Percentiles rank a stretch among this genome's conserved stretches.
These are phyloP conservation scores for Brassica incana DNA, from an alignment of 345 rosid species.

Conservation along the genomic window DNA sequence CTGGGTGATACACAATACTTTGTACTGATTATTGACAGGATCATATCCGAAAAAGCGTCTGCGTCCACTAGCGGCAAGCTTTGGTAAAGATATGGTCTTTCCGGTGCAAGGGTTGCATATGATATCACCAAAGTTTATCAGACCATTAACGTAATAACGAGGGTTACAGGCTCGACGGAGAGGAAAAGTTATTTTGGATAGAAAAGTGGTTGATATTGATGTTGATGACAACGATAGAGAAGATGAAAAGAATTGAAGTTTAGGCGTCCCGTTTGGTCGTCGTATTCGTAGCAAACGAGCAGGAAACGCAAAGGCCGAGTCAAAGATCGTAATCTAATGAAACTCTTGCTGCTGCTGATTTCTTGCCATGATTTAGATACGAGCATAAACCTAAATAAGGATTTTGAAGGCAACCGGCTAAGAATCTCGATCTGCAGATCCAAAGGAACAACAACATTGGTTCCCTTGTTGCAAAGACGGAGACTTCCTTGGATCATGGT, in stretches of 20 bases:
- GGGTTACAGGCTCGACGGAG: neutral
- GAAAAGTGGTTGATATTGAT: neutral
- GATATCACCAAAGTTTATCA: neutral
- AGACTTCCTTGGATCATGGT: neutral
- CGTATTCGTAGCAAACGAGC: neutral
- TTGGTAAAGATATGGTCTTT: neutral
- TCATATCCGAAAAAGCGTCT: constrained; percentile 8
- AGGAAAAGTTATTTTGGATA: neutral
- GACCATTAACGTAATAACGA: neutral
- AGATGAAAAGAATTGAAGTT: neutral
- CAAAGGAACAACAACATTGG: neutral
- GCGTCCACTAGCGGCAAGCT: neutral
- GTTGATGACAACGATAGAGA: neutral
- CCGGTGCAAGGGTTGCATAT: neutral
- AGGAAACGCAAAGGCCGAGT: neutral
- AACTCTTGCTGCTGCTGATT: neutral
- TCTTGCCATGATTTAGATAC: neutral
- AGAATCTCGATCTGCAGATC: neutral
- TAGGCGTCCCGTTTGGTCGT: neutral
- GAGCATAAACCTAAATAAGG: neutral
- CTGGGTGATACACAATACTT: neutral
- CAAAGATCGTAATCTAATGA: neutral
- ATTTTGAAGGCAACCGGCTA: neutral
- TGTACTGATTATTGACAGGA: constrained; percentile 1
- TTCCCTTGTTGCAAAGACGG: neutral